A percentile compares a stretch with the other conserved stretches of the same genome.
phyloP scores from a whole-genome alignment of 2,329 filamentous ascomycete genomes.

The Pseudocercospora musae region DNA sequence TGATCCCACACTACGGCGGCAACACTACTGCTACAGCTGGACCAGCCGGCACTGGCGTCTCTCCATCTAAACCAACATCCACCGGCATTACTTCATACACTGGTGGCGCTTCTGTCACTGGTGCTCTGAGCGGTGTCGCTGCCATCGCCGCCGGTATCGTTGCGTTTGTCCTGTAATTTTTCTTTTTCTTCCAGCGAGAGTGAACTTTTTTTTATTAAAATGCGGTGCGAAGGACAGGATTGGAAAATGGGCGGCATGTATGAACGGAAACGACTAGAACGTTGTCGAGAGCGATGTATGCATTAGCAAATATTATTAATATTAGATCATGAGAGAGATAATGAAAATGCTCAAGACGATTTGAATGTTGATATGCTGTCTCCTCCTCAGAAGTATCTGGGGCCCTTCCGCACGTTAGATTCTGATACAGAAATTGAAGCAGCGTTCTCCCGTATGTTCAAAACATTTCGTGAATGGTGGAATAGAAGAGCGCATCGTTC shows the following conservation, averaged over 20 bases:
- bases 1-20: background rate
- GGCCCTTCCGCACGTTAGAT: no score
- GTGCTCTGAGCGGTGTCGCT: slow-evolving; percentile 8
- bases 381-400: no score
- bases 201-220: background rate
- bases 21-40: background rate
- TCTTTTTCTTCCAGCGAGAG: background rate
- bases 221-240: background rate
- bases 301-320: background rate
- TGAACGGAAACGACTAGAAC: background rate
- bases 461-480: no score
- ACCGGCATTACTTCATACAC: slow-evolving; percentile 3
- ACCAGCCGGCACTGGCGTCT: background rate
- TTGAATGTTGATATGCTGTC: no score
- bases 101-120: slow-evolving; percentile 7
- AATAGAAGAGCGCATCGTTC: background rate
- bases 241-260: background rate
- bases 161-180: slow-evolving; percentile 8
- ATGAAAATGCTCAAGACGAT: background rate
- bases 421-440: no score
- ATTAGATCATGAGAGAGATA: background rate
- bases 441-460: no score
- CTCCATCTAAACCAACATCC: background rate
- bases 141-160: slow-evolving; percentile 11
- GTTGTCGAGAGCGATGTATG: background rate